Evolutionary conservation across 345 rosid species (phyloP), one percentile per base, ranked within the genome.

Genomic region (Laguncularia racemosa): DNA sequence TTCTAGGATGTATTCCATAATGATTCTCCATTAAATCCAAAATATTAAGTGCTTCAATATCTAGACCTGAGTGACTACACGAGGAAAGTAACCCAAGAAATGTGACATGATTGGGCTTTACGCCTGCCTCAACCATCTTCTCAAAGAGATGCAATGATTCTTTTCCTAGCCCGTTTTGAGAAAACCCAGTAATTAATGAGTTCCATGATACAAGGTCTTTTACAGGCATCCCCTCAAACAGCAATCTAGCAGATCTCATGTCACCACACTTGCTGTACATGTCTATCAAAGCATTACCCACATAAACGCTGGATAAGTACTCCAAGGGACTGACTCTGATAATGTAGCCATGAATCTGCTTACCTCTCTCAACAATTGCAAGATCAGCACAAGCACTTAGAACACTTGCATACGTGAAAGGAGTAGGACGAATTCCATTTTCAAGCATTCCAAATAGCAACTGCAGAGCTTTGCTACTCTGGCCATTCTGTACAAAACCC

Each of bases 131-230:
- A 14, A 66, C 50, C 81, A 79, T 79, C 16, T 58, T 64, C 38
- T 9, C 48, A 16, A 76, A 73, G 17, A 65, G 14, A 48, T 26
- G 9, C 16, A 73, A 67, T 2, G 81, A 65, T 48, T 70, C 69
- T 56, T 70, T 62, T 40, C 71, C 78, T 2, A 59, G 61, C 38
- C 81, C 84, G 61, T 76, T 79, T 47, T 66, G 81, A 10, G 84
- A 69, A 14, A 67, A 66, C 20, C 84, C 84, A 14, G 74, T 62
- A 46, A 79, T 66, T 65, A 79, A 50, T 0, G 81, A 71, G 75
- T 80, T 76, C 84, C 84, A 80, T 20, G 84, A 76, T 43, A 79
- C 73, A 33, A 61, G 56, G 60, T 76, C 81, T 52, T 66, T 76
- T 16, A 60, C 60, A 0, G 23, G 65, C 70, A 80, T 66, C 64